Evolutionary conservation across 2,329 filamentous ascomycete species (phyloP).

Genomic region (Diplodia mutila): DNA sequence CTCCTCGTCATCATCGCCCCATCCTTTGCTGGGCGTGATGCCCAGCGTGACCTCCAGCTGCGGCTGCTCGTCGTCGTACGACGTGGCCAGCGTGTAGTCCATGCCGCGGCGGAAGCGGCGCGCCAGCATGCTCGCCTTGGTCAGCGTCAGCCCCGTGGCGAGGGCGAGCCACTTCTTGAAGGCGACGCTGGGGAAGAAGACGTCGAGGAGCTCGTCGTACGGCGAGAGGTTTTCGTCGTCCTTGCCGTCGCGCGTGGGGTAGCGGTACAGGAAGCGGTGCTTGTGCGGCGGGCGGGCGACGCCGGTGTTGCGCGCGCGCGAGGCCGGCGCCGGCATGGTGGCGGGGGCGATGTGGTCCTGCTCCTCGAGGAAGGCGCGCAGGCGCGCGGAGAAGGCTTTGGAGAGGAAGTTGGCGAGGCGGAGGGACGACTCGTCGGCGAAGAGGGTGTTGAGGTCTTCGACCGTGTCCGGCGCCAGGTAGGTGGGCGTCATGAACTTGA

Average conservation of each 20-base stretch:
- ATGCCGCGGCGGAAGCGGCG: constrained; percentile 83
- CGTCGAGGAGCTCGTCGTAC: constrained; percentile 77
- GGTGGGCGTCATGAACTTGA: constrained; percentile 85
- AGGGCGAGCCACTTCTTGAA: constrained; percentile 90
- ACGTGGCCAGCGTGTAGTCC: constrained; percentile 92
- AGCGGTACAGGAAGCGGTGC: constrained; percentile 85
- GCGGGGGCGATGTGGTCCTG: constrained; percentile 56
- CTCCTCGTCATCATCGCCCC: constrained; percentile 72
- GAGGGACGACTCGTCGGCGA: constrained; percentile 81
- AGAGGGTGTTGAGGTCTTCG: constrained; percentile 77
- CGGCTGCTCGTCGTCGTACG: constrained; percentile 71
- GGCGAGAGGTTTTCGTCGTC: constrained; percentile 41
- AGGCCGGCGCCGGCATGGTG: constrained; percentile 38
- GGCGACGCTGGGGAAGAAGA: constrained; percentile 78
- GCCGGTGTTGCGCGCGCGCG: constrained; percentile 47
- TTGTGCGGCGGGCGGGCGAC: constrained; percentile 92
- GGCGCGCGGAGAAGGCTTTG: constrained; percentile 71
- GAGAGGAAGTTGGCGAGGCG: constrained; percentile 79
- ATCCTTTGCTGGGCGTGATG: constrained; percentile 81
- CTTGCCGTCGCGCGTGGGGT: constrained; percentile 49
- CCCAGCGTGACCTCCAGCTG: constrained; percentile 86
- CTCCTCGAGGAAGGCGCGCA: constrained; percentile 71
- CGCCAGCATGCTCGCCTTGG: constrained; percentile 76
- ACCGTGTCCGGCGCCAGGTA: constrained; percentile 93
- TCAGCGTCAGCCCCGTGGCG: constrained; percentile 74